Evolutionary conservation across 208 protist genomes (phyloP), one percentile per base, ranked within the genome.

Genomic region (Trichomonas tenax): DNA sequence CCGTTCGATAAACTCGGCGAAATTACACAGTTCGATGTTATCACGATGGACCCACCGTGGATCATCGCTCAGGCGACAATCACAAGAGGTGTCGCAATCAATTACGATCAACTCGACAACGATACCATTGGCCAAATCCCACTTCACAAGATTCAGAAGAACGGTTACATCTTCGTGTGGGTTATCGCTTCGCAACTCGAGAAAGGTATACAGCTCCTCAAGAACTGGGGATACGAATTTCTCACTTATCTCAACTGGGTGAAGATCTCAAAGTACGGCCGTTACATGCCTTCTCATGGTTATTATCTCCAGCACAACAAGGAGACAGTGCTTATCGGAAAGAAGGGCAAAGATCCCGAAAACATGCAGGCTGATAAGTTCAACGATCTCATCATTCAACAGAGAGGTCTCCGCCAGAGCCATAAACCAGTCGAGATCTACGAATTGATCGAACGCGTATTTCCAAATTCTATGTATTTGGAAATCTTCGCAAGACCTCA

Each of bases 221-320:
- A 82, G 63, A 40, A 96, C 14, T 96, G 93, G 93, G 93, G 93
- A 38, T 96, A 96, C 26, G 14, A 46, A 26, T 23, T 96, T 46
- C 46, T 96, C 26, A 26, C 23, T 8, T 23, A 46, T 46, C 63
- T 96, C 8, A 81, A 63, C 46, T 96, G 93, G 93, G 93, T 96
- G 0, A 96, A 96, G 38, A n/a, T 82, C 11, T 82, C 93, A 23
- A 81, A 48, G 11, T 48, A 46, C 34, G 49, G 93, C 21, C 63
- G 46, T 31, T 82, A 82, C 63, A 46, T 81, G 34, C 93, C 49
- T 48, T 63, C 49, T 9, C 93, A 96, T 82, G 93, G 93, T 36
- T 96, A 82, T 45, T 96, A 96, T 81, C 72, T 96, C 2, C 93
- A 96, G 41, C 93, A 96, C 72, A 81, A 63, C 34, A 96, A 96